Base-by-base conservation (phyloP, 305 asterid genomes). In the Lippia alba region DNA sequence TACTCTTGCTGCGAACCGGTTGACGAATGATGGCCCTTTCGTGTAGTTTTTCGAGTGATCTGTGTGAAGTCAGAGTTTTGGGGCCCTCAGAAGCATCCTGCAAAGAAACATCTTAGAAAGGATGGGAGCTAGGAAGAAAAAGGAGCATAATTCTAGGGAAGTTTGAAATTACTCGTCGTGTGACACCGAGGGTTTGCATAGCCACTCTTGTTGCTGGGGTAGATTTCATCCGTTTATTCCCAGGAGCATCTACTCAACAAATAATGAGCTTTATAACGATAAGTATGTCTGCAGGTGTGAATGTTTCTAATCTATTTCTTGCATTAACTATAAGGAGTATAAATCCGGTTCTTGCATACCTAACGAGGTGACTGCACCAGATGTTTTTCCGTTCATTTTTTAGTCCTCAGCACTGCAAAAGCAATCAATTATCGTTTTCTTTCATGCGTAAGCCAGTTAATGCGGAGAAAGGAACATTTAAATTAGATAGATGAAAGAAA, bases 1-100 rank as follows among this genome's bases (percentile, higher is more conserved):
- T 40, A 57, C 92, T 88, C 78, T 82, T 92, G 71, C 96, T 90
- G 36, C 94, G 86, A 56, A 68, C 68, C 71, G 90, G 92, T 3
- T 79, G 79, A 9, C 78, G 83, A 49, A 79, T 76, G 61, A 65
- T 61, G 70, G 81, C 91, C 72, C 70, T 84, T 49, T 72, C 79
- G 56, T 69, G 56, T 53, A 81, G 76, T 53, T 79, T 85, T 34
- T 83, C 89, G 30, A 88, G 83, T 12, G 94, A 85, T 72, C 82
- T 75, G 75, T 72, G 83, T 63, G 84, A 83, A 24, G 82, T 79
- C 70, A 83, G 66, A 24, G 87, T 81, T 75, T 73, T 90, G 16
- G 82, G 77, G 75, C 81, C 81, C 61, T 83, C 90, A 64, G 61
- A 65, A 19, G 80, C 66, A 71, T 83, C 87, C 98, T 90, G 92